phyloP scores from a whole-genome alignment of 345 rosid genomes.

The Hibiscus mutabilis region DNA sequence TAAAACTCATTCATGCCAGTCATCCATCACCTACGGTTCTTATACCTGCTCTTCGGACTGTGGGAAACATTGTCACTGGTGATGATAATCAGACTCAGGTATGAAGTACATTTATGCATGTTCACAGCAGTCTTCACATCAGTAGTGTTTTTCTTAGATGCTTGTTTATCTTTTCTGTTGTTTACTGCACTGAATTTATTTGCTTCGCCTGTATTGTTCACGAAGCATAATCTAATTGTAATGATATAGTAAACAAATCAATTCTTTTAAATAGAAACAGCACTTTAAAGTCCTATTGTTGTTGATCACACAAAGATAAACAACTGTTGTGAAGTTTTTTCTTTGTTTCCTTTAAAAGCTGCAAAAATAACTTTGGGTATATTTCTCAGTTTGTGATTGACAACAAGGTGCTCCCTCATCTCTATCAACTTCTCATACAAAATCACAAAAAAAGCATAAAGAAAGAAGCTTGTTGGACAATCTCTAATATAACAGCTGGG shows the following conservation, averaged over 20 bases:
- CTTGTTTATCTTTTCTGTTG: not conserved
- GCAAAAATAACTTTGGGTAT: not conserved
- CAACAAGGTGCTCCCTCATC: constrained; percentile 59
- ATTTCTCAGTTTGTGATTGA: constrained; percentile 64
- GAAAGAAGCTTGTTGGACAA: constrained; percentile 9
- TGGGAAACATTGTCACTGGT: not conserved
- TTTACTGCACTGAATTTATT: not conserved
- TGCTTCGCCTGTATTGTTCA: not conserved
- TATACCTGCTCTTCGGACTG: not conserved
- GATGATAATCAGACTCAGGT: not conserved
- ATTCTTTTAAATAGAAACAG: not conserved
- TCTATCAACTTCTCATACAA: constrained; percentile 40
- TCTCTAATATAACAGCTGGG: constrained; percentile 84
- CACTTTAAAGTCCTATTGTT: not conserved
- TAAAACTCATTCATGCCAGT: not conserved
- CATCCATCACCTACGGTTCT: not conserved
- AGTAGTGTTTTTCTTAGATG: not conserved
- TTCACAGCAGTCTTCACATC: not conserved
- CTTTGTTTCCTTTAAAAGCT: not conserved
- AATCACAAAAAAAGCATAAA: not conserved
- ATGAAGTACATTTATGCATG: not conserved
- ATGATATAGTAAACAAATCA: not conserved
- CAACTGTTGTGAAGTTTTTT: not conserved
- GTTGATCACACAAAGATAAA: not conserved
- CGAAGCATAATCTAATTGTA: not conserved